A percentile compares a stretch with the other conserved stretches of the same genome.
Evolutionary conservation across 768 basidiomycete genomes (phyloP).

Genomic region (Suillus lakei): DNA sequence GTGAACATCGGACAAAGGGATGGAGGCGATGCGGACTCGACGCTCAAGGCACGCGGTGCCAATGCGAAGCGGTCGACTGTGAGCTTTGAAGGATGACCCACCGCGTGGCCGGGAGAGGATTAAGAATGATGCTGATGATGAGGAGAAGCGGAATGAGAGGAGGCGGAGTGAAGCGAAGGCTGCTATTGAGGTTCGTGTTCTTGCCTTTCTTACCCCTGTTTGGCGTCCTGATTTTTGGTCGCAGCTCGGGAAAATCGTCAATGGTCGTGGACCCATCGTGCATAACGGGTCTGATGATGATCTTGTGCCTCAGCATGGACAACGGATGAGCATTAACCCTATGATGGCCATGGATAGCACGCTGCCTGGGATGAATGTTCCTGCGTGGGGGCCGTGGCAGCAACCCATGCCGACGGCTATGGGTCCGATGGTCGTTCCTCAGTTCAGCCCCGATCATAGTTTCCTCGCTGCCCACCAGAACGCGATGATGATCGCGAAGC

Average conservation of each 20-base stretch:
- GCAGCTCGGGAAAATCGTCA: conserved; percentile 88
- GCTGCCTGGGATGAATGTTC: conserved; percentile 32
- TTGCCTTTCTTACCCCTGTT: conserved; percentile 4
- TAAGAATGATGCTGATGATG: conserved; percentile 38
- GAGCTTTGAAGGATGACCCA: conserved; percentile 63
- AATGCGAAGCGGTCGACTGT: conserved; percentile 67
- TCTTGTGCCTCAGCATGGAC: conserved; percentile 28
- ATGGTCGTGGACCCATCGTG: conserved; percentile 70
- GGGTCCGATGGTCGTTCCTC: conserved; percentile 42
- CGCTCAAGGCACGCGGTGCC: conserved; percentile 30
- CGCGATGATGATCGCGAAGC: conserved; percentile 86
- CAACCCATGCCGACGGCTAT: conserved; percentile 30
- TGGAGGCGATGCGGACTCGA: conserved; percentile 28
- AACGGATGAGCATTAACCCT: conserved; percentile 43
- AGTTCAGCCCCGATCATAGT: conserved; percentile 53
- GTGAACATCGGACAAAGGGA: conserved; percentile 24
- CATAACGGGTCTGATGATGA: conserved; percentile 53
- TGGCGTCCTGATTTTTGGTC: conserved; percentile 13
- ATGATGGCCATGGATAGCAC: conserved; percentile 33
- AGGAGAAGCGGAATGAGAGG: conserved; percentile 70
- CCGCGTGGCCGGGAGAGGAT: conserved; percentile 35
- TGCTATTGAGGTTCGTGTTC: conserved; percentile 77
- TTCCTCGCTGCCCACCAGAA: conserved; percentile 83
- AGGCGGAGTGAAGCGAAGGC: conserved; percentile 84
- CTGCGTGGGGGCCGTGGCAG: conserved; percentile 39